These are phyloP conservation scores for Podaxis sp. DNA, from an alignment of 768 basidiomycete genomes.

Conservation along the genomic window DNA sequence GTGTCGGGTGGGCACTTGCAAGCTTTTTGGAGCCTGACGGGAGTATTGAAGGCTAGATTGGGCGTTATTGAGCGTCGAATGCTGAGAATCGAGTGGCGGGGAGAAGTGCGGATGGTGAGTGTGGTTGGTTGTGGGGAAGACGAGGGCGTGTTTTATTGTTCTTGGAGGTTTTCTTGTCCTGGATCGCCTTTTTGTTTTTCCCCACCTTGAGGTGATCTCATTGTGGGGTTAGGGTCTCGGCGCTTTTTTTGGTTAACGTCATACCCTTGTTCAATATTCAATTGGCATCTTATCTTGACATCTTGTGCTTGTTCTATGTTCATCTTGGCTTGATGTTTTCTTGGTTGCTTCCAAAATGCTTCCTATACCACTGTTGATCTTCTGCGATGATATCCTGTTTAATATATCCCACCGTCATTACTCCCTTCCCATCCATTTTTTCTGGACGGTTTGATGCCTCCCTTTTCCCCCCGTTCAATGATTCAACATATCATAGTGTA, in stretches of 20 bases:
- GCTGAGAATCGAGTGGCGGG: not conserved
- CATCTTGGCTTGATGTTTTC: slow-evolving; percentile 2
- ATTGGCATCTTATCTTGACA: slow-evolving; percentile 12
- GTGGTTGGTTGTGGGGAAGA: not conserved
- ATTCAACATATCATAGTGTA: too few species aligned
- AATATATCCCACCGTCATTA: not conserved
- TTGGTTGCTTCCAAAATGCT: not conserved
- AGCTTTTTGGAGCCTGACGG: slow-evolving; percentile 74
- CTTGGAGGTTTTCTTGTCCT: not conserved
- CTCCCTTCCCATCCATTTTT: not conserved
- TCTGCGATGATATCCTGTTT: slow-evolving; percentile 7
- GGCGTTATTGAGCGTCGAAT: not conserved
- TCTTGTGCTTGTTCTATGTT: slow-evolving; percentile 3
- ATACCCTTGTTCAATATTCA: slow-evolving; percentile 1
- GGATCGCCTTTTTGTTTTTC: not conserved
- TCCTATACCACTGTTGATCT: not conserved
- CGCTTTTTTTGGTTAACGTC: slow-evolving; percentile 8
- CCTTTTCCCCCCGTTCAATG: not conserved
- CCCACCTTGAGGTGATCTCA: not conserved
- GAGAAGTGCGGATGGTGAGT: not conserved
- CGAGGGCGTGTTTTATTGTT: not conserved
- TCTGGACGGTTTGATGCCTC: not conserved
- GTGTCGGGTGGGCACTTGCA: slow-evolving; percentile 79
- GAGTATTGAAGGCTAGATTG: not conserved
- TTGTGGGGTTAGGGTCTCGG: slow-evolving; percentile 1